A percentile compares a stretch with the other conserved stretches of the same genome.
phyloP scores from a whole-genome alignment of 768 basidiomycete species.

The Rhodosporidiobolus sp. region DNA sequence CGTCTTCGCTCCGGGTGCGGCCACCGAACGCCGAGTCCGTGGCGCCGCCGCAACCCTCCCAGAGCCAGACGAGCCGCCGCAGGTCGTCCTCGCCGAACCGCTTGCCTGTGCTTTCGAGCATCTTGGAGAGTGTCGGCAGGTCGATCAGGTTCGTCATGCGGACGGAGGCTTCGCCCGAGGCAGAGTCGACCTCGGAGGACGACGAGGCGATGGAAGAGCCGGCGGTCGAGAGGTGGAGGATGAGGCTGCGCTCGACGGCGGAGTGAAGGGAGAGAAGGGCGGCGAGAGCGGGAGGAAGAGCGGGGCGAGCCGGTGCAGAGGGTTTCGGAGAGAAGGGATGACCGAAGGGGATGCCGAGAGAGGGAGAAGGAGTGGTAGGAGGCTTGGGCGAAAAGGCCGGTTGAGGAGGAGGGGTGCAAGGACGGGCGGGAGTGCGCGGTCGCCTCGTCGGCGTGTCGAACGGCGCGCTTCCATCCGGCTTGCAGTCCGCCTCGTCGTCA shows the following conservation, averaged over 20 bases:
- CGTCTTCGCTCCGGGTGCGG: background rate
- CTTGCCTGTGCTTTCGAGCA: constrained; percentile 35
- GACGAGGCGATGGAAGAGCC: constrained; percentile 37
- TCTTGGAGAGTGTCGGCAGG: constrained; percentile 34
- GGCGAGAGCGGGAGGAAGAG: constrained; percentile 16
- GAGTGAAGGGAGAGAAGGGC: constrained; percentile 40
- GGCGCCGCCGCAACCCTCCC: constrained; percentile 32
- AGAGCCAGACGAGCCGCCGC: constrained; percentile 40
- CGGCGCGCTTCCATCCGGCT: background rate
- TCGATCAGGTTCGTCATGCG: constrained; percentile 36
- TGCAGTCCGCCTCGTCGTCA: constrained; percentile 4
- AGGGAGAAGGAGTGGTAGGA: background rate
- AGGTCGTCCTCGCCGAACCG: constrained; percentile 39
- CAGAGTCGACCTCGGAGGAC: constrained; percentile 1
- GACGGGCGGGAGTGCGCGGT: background rate
- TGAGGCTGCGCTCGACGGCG: constrained; percentile 40
- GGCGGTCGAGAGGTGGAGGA: constrained; percentile 42
- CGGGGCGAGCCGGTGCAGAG: background rate
- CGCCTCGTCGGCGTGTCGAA: background rate
- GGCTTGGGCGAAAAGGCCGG: background rate
- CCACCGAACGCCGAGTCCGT: background rate
- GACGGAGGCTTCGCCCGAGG: constrained; percentile 6
- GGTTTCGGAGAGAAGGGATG: background rate
- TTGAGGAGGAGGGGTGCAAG: constrained; percentile 6
- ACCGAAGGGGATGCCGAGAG: constrained; percentile 27